These are phyloP conservation scores for Betula pendula DNA, from an alignment of 306 rosid species.

Conservation along the genomic window DNA sequence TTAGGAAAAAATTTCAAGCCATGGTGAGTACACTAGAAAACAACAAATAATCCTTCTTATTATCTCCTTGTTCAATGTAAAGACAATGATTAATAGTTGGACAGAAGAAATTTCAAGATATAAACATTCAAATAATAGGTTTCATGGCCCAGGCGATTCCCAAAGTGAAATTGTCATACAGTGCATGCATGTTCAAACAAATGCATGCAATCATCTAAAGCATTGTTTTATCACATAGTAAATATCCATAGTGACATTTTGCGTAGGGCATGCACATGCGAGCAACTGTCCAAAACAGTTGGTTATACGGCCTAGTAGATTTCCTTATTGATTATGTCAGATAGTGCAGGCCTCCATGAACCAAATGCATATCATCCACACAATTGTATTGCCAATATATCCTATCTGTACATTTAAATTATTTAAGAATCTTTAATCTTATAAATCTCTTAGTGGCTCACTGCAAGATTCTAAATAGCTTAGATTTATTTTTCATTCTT, in stretches of 20 bases:
- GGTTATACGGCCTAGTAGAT: neutral
- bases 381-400: neutral
- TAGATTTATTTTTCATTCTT: neutral
- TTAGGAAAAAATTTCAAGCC: neutral
- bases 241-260: neutral
- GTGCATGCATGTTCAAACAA: constrained; percentile 1
- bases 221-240: neutral
- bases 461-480: neutral
- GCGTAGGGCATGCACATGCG: neutral
- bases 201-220: neutral
- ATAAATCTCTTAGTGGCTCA: neutral
- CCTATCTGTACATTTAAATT: neutral
- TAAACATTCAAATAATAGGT: neutral
- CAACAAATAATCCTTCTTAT: neutral
- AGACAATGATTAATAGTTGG: neutral
- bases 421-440: neutral
- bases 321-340: neutral
- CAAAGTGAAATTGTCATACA: neutral
- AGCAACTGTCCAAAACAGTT: neutral
- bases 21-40: neutral
- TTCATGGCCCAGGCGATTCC: neutral
- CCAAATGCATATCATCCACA: neutral
- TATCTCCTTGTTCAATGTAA: neutral
- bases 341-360: too few relatives aligned
- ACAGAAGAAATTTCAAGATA: neutral